Evolutionary conservation across 371 early-diverging fungal genomes (phyloP), one percentile per base, ranked within the genome.

Genomic region (Mucor ambiguus): DNA sequence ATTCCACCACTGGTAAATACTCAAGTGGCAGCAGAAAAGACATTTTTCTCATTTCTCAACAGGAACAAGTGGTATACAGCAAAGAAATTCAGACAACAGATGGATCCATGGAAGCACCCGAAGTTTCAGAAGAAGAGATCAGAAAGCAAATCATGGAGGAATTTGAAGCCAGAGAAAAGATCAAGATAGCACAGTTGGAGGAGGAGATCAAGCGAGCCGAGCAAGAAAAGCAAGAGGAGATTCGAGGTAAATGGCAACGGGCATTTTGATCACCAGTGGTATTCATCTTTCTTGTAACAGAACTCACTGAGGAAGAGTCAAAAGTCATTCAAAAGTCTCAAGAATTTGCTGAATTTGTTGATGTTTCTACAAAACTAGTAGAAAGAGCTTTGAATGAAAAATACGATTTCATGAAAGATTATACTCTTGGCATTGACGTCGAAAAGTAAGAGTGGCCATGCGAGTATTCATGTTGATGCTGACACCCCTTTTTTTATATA

Each of bases 361-460:
- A 96, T 55, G 78, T 79, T 28, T 90, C 95, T 26, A 84, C 96
- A 18, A 96, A 92, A 74, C 71, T 96, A 58, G 80, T 98, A 62
- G 98, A 97, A 77, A 80, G 96, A 54, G 96, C 95, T 29, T 77
- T 98, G 75, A 89, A 90, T 73, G 95, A 96, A 59, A 85, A 87
- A 69, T 96, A 95, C 66, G 98, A 97, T 76, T 90, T 91, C 69
- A 87, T 97, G 89, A 89, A 85, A 60, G 98, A 98, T 84, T 98
- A 98, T 85, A 93, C 95, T 73, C 80, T 90, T 41, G 87, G 86
- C 32, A 72, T 85, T 30, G 89, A 89, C 30, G 76, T 75, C 33
- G 87, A 85, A 46, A 81, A 78, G 91, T 88, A 80, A 80, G 49
- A 48, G 22, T 24, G 20, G 18, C 1, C 33, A 7, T 33, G 33